A percentile compares a stretch with the other conserved stretches of the same genome.
phyloP scores from a whole-genome alignment of 2,329 filamentous ascomycete species.

The Diaporthe sp. region DNA sequence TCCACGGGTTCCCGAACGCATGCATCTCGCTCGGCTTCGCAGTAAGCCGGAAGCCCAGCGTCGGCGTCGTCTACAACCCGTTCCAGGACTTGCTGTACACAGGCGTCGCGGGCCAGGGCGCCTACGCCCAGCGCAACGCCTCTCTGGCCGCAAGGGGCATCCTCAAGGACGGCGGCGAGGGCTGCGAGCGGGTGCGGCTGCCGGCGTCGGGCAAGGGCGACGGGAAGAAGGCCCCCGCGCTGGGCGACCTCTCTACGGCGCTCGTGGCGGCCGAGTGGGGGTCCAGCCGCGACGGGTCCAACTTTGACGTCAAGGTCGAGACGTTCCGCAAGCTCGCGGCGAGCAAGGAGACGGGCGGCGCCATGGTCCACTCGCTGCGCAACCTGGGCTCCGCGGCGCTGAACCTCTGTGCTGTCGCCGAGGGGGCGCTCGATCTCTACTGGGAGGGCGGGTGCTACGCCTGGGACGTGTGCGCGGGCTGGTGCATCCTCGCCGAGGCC shows the following conservation, averaged over 20 bases:
- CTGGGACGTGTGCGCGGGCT: slow-evolving; percentile 88
- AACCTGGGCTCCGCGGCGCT: slow-evolving; percentile 80
- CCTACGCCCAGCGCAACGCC: slow-evolving; percentile 66
- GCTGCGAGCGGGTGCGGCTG: slow-evolving; percentile 46
- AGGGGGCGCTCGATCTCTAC: slow-evolving; percentile 79
- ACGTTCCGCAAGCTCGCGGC: slow-evolving; percentile 74
- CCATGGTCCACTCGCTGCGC: slow-evolving; percentile 83
- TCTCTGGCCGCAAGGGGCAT: slow-evolving; percentile 54
- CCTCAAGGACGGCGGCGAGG: slow-evolving; percentile 36
- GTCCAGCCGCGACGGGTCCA: slow-evolving; percentile 73
- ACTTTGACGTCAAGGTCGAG: slow-evolving; percentile 77
- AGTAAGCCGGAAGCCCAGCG: slow-evolving; percentile 69
- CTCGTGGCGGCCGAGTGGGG: slow-evolving; percentile 84
- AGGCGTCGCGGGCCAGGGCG: slow-evolving; percentile 76
- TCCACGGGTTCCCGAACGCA: slow-evolving; percentile 81
- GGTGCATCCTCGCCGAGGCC: slow-evolving; percentile 81
- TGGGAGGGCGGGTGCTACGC: slow-evolving; percentile 90
- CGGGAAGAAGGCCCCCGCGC: slow-evolving; percentile 63
- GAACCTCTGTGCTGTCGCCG: slow-evolving; percentile 80
- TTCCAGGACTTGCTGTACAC: slow-evolving; percentile 79
- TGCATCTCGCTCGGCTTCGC: slow-evolving; percentile 83
- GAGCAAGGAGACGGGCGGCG: slow-evolving; percentile 72
- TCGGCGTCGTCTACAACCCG: slow-evolving; percentile 87
- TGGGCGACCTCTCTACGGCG: slow-evolving; percentile 71
- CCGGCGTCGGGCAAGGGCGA: slow-evolving; percentile 55